Evolutionary conservation across 495 filamentous ascomycete species (phyloP).

Genomic region (Articulospora tetracladia): DNA sequence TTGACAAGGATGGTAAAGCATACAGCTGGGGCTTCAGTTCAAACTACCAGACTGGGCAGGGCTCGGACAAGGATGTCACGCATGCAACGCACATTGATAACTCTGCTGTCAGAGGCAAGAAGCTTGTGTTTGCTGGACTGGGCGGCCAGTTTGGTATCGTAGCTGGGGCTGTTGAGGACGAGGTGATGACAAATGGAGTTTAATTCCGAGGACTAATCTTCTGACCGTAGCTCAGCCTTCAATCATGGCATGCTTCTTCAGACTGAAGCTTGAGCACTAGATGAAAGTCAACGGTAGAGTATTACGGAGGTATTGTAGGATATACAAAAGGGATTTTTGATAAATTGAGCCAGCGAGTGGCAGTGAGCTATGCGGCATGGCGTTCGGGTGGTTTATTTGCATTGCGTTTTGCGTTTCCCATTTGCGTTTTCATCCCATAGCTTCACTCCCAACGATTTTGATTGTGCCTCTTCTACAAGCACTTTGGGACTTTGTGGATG

Average conservation of each 20-base stretch:
- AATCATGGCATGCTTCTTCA: too few relatives aligned
- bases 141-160: constrained; percentile 68
- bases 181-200: neutral
- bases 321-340: neutral
- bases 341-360: neutral
- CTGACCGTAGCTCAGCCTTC: too few relatives aligned
- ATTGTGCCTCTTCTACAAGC: too few relatives aligned
- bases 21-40: constrained; percentile 69
- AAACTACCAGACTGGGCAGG: constrained; percentile 65
- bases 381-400: neutral
- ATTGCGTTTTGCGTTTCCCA: neutral
- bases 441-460: neutral
- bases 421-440: neutral
- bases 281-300: too few relatives aligned
- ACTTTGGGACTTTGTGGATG: too few relatives aligned
- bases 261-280: too few relatives aligned
- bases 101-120: constrained; percentile 52
- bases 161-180: constrained; percentile 21
- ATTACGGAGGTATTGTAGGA: neutral
- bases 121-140: constrained; percentile 53
- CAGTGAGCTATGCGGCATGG: neutral
- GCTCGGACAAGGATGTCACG: constrained; percentile 53
- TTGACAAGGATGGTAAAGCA: constrained; percentile 55
- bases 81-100: constrained; percentile 59
- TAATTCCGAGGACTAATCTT: neutral